Percentiles rank a stretch among this genome's conserved stretches.
Conservation (phyloP, 2,329 filamentous ascomycete genomes). For the Aspergillus sojae region DNA sequence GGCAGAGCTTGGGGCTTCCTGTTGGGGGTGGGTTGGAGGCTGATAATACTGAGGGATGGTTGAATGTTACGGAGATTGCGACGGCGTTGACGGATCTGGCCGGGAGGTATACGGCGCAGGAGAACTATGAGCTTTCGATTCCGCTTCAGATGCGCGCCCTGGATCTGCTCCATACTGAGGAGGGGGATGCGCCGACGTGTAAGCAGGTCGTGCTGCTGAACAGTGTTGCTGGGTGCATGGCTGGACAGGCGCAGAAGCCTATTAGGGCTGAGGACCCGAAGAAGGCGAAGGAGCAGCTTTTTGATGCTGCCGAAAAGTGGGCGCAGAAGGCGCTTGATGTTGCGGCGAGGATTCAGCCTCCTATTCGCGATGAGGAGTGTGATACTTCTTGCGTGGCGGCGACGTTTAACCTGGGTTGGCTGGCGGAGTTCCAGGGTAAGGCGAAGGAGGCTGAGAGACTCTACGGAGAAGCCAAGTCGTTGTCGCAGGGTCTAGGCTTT, state of each 20-base stretch:
- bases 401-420: conserved; percentile 83
- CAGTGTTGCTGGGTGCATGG: conserved; percentile 57
- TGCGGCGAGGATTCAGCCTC: conserved; percentile 65
- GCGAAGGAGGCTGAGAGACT: conserved; percentile 64
- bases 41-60: conserved; percentile 34
- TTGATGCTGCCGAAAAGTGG: conserved; percentile 76
- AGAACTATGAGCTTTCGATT: conserved; percentile 77
- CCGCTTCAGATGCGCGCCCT: conserved; percentile 87
- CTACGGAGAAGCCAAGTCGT: conserved; percentile 68
- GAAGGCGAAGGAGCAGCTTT: conserved; percentile 61
- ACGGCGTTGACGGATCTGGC: conserved; percentile 62
- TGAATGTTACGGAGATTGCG: conserved; percentile 43
- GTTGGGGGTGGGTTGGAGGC: conserved; percentile 60
- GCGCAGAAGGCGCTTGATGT: conserved; percentile 74
- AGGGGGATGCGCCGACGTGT: conserved; percentile 58
- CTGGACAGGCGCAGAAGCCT: conserved; percentile 34
- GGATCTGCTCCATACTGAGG: conserved; percentile 60
- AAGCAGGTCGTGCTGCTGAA: conserved; percentile 74
- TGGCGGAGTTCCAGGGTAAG: conserved; percentile 74
- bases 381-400: conserved; percentile 81
- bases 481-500: conserved; percentile 53
- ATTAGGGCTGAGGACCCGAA: conserved; percentile 36
- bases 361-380: conserved; percentile 74
- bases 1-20: conserved; percentile 68
- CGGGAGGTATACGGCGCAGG: conserved; percentile 72